These are phyloP conservation scores for Penstemon newberryi DNA, from an alignment of 257 asterid genomes.

Conservation along the genomic window DNA sequence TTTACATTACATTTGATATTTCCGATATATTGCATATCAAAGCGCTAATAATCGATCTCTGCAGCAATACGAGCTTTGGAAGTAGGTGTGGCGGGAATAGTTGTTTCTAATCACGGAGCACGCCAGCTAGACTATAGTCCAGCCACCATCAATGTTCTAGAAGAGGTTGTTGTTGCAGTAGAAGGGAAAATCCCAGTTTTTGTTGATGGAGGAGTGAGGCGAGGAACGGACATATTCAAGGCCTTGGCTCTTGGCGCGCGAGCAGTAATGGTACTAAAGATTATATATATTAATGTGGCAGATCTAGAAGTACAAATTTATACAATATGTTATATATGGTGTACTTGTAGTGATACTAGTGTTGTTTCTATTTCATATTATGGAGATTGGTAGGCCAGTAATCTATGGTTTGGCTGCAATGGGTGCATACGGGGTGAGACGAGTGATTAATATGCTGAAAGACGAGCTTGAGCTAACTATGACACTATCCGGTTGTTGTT, in stretches of 20 bases:
- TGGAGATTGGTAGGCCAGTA: constrained; percentile 63
- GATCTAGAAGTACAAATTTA: not conserved
- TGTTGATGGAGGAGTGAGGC: constrained; percentile 68
- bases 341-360: not conserved
- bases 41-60: not conserved
- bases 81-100: constrained; percentile 56
- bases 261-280: constrained; percentile 51
- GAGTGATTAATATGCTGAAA: constrained; percentile 50
- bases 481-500: constrained; percentile 64
- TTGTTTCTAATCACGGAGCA: constrained; percentile 71
- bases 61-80: constrained; percentile 61
- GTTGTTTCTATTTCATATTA: not conserved
- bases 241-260: constrained; percentile 73
- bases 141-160: constrained; percentile 62
- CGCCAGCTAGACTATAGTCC: constrained; percentile 65
- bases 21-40: not conserved
- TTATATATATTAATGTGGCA: not conserved
- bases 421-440: constrained; percentile 57
- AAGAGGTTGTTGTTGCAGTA: constrained; percentile 69
- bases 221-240: constrained; percentile 72
- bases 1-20: not conserved
- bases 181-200: constrained; percentile 59
- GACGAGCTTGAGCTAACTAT: constrained; percentile 61
- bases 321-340: not conserved
- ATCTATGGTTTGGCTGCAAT: constrained; percentile 54